Evolutionary conservation across 1,284 basidiomycete species (phyloP).

Genomic region (Boletus sp.): DNA sequence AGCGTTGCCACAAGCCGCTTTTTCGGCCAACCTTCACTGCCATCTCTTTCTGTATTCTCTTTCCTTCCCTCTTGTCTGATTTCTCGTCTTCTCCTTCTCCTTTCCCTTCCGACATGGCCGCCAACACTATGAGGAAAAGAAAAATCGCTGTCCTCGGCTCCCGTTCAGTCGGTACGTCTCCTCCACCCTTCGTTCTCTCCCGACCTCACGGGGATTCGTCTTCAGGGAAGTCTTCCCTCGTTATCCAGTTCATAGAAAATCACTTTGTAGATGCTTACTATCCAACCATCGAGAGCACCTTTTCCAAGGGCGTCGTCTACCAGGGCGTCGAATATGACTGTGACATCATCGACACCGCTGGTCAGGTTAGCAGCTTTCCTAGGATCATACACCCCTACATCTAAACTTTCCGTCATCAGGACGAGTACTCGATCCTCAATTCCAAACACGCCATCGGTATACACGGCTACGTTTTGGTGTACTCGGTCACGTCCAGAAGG

Average conservation of each 20-base stretch:
- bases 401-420: conserved; percentile 41
- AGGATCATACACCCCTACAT: neutral
- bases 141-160: conserved; percentile 84
- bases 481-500: conserved; percentile 89
- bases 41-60: conserved; percentile 14
- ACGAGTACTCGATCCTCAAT: conserved; percentile 85
- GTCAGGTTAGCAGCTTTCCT: conserved; percentile 59
- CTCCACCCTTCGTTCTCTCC: neutral
- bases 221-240: conserved; percentile 80
- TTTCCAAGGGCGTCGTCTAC: conserved; percentile 83
- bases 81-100: conserved; percentile 5
- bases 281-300: conserved; percentile 93
- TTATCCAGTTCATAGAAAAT: conserved; percentile 74
- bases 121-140: conserved; percentile 76
- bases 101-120: conserved; percentile 43
- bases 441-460: conserved; percentile 84
- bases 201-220: conserved; percentile 25
- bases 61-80: conserved; percentile 10
- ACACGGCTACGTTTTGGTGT: conserved; percentile 90
- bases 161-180: conserved; percentile 71
- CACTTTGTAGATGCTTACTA: conserved; percentile 84
- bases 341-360: conserved; percentile 99
- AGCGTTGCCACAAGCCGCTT: conserved; percentile 26
- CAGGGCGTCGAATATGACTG: conserved; percentile 89
- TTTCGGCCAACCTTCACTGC: conserved; percentile 23